Conservation (phyloP, 2,329 filamentous ascomycete genomes). For the Chalara sp. region DNA sequence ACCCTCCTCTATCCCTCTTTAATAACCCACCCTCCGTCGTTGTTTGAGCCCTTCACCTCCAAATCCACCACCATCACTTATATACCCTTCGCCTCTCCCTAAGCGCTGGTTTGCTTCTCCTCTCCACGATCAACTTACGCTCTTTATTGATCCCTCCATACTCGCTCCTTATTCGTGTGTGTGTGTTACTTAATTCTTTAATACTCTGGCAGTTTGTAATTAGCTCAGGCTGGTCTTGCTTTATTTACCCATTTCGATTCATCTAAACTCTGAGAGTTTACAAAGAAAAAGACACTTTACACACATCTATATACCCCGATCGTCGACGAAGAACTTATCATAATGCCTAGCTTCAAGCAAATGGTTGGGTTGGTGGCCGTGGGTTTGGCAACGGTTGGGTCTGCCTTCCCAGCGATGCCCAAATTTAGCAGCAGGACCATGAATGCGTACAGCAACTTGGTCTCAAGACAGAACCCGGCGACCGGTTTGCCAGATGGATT, state of each 20-base stretch:
- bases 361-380: constrained; percentile 20
- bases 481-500: constrained; percentile 31
- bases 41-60: constrained; percentile 11
- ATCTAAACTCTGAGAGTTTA: neutral
- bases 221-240: constrained; percentile 26
- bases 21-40: constrained; percentile 5
- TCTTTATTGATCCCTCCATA: no score
- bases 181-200: constrained; percentile 13
- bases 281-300: neutral
- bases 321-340: constrained; percentile 4
- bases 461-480: constrained; percentile 20
- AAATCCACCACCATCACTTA: constrained; percentile 9
- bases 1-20: constrained; percentile 1
- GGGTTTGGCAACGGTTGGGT: constrained; percentile 17
- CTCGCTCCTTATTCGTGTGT: no score
- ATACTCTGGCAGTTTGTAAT: constrained; percentile 16
- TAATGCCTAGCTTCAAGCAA: constrained; percentile 25
- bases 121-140: neutral
- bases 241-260: constrained; percentile 12
- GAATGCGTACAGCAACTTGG: constrained; percentile 17
- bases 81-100: constrained; percentile 12
- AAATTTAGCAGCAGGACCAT: constrained; percentile 17
- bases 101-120: constrained; percentile 29
- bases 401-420: constrained; percentile 23
- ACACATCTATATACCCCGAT: no score